phyloP scores from a whole-genome alignment of 495 filamentous ascomycete genomes.

The Neurospora sp. region DNA sequence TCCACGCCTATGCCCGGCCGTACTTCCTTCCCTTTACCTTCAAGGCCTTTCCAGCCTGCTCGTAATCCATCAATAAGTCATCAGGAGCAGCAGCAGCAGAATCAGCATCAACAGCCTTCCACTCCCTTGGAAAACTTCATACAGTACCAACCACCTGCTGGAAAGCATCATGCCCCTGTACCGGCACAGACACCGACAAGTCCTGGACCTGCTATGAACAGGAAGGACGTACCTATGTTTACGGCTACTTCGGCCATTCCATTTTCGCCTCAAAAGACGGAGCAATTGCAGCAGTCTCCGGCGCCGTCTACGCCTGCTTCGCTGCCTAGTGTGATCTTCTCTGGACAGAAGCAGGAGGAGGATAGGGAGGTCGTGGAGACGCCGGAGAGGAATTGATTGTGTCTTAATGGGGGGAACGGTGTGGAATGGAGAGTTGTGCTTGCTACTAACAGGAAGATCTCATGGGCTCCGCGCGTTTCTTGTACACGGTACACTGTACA shows the following conservation, averaged over 20 bases:
- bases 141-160: conserved; percentile 24
- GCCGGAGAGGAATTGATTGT: neutral
- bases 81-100: neutral
- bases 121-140: conserved; percentile 15
- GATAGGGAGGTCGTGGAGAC: neutral
- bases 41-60: neutral
- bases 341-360: neutral
- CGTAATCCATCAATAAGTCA: neutral
- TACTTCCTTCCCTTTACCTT: neutral
- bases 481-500: too few relatives aligned
- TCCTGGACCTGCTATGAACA: conserved; percentile 10
- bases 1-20: neutral
- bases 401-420: too few relatives aligned
- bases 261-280: conserved; percentile 7
- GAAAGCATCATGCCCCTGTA: neutral
- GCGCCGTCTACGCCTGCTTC: neutral
- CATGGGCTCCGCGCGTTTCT: too few relatives aligned
- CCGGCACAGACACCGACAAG: neutral
- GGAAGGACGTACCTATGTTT: conserved; percentile 15
- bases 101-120: neutral
- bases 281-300: neutral
- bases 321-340: neutral
- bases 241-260: conserved; percentile 23
- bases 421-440: too few relatives aligned
- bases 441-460: too few relatives aligned